phyloP scores from a whole-genome alignment of 441 rosid genomes.

The Eruca vesicaria region DNA sequence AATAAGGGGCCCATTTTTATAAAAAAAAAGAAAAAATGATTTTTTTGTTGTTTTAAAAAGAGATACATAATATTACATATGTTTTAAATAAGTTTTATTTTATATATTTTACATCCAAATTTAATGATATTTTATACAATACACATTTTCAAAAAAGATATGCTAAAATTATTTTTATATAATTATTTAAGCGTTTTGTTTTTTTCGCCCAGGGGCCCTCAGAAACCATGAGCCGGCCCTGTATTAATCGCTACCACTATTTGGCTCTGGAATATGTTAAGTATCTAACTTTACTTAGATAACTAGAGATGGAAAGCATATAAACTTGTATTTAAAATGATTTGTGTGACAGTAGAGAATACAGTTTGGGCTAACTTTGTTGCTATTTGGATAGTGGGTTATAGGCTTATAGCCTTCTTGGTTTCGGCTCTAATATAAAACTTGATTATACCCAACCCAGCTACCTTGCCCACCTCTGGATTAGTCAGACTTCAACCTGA shows the following conservation, averaged over 20 bases:
- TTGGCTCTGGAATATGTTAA: conserved; percentile 51
- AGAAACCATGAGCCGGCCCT: no score
- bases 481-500: background rate
- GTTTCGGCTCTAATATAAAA: background rate
- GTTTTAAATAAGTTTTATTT: no score
- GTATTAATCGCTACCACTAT: conserved; percentile 67
- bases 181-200: no score
- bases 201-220: no score
- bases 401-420: background rate
- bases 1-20: no score
- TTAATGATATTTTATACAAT: no score
- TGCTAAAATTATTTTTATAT: no score
- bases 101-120: no score
- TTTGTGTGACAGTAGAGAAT: background rate
- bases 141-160: no score
- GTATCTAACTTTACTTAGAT: background rate
- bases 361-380: background rate
- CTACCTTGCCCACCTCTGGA: background rate
- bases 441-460: background rate
- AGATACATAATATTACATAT: no score
- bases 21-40: no score
- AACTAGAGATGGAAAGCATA: background rate
- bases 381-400: background rate
- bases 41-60: no score
- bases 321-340: background rate